Base-by-base conservation (phyloP, 257 asterid genomes). In the Solanum bulbocastanum region DNA sequence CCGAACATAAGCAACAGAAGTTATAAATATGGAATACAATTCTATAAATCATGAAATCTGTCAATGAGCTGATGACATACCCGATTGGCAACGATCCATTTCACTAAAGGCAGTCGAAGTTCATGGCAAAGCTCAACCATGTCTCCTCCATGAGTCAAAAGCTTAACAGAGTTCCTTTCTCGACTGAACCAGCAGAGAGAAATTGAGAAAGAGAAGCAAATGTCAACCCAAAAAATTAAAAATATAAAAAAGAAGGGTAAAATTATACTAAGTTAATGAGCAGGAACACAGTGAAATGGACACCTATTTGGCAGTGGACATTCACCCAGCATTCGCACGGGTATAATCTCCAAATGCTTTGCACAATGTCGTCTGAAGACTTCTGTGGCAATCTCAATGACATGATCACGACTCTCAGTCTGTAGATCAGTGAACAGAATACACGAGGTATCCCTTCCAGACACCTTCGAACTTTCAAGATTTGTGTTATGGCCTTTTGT, bases 61-160 rank as follows among this genome's bases (percentile, higher is more conserved):
- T 46, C 85, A 49, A 49, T 44, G 42, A 46, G 85, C 30, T 81
- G 85, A 81, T 46, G 37, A 81, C 68, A 10, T 81, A 95, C 99
- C 98, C 96, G 99, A 88, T 92, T 93, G 82, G 93, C 90, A 76
- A 91, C 65, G 65, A 95, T 92, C 98, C 99, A 97, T 88, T 94
- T 92, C 58, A 86, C 96, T 90, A 97, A 96, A 60, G 98, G 98
- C 83, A 92, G 81, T 74, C 99, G 98, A 83, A 97, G 94, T 93
- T 97, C 99, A 82, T 95, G 92, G 91, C 98, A 95, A 92, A 96
- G 95, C 94, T 96, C 98, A 66, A 97, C 90, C 96, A 95, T 92
- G 91, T 94, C 98, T 87, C 99, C 99, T 90, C 98, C 98, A 87
- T 90, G 94, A 62, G 99, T 95, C 91, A 97, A 89, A 88, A 97